Conservation (phyloP, 345 rosid genomes). For the Acer campestre region DNA sequence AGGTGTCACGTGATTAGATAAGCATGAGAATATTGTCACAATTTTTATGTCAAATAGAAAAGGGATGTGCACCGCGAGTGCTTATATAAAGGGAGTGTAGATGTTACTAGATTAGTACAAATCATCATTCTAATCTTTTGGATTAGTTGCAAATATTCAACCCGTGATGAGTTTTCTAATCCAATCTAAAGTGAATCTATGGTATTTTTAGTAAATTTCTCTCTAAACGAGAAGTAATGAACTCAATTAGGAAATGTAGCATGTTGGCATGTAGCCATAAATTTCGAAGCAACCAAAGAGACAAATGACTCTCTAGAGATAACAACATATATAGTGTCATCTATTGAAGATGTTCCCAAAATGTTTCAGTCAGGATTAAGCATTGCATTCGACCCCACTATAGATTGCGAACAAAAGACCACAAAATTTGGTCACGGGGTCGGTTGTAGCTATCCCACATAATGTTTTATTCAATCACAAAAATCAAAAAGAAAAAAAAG, state of each 20-base stretch:
- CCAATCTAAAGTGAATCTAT: background rate
- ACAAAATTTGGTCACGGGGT: slow-evolving; percentile 38
- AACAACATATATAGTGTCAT: background rate
- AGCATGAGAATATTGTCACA: too few species aligned
- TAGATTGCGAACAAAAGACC: slow-evolving; percentile 18
- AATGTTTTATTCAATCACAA: background rate
- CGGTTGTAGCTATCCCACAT: slow-evolving; percentile 10
- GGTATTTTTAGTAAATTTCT: background rate
- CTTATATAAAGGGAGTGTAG: too few species aligned
- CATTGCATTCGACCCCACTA: slow-evolving; percentile 12
- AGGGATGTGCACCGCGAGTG: too few species aligned
- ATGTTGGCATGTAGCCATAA: background rate
- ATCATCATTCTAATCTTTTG: background rate
- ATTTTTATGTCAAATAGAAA: too few species aligned
- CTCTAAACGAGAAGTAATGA: background rate
- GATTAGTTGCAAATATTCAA: background rate
- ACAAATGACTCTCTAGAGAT: slow-evolving; percentile 5
- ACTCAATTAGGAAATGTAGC: background rate
- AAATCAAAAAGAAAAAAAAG: too few species aligned
- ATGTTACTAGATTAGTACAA: background rate
- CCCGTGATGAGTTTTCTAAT: background rate
- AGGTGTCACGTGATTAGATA: background rate
- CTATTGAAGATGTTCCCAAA: slow-evolving; percentile 7
- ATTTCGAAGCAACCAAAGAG: background rate
- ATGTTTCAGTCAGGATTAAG: slow-evolving; percentile 4